These are phyloP conservation scores for Halteria grandinella DNA, from an alignment of 73 alveolate genomes.

Conservation along the genomic window DNA sequence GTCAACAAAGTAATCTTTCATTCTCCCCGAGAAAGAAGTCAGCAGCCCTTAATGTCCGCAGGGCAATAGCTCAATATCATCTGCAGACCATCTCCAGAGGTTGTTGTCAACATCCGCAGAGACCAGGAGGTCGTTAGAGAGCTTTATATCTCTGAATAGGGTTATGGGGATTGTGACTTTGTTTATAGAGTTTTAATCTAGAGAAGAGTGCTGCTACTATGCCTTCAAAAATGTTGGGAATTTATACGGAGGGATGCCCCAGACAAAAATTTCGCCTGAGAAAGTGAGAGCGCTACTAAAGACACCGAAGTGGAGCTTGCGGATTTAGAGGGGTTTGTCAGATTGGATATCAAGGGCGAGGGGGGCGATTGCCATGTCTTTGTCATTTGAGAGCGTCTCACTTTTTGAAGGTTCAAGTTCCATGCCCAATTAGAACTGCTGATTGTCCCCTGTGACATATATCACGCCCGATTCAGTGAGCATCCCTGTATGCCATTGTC, in stretches of 20 bases:
- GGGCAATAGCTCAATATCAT: not conserved
- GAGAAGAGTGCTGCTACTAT: too few relatives aligned
- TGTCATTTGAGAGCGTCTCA: too few relatives aligned
- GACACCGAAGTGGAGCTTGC: not conserved
- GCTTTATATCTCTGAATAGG: not conserved
- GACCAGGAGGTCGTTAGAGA: not conserved
- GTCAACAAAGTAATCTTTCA: not conserved
- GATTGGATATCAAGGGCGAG: not conserved
- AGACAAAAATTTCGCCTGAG: constrained; percentile 1
- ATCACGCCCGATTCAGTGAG: constrained; percentile 11
- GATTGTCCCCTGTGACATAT: constrained; percentile 36
- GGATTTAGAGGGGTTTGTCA: not conserved
- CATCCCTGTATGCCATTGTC: not conserved
- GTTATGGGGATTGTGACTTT: not conserved
- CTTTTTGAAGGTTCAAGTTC: too few relatives aligned
- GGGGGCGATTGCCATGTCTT: too few relatives aligned
- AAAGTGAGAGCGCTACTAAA: not conserved
- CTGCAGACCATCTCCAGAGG: constrained; percentile 18
- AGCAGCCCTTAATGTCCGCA: not conserved
- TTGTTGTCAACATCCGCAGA: constrained; percentile 2
- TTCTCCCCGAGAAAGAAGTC: not conserved
- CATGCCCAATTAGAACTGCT: not conserved
- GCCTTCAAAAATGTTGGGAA: too few relatives aligned
- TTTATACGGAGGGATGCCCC: constrained; percentile 6
- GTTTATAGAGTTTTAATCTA: constrained; percentile 3